A percentile compares a stretch with the other conserved stretches of the same genome.
Conservation (phyloP, 23 red algal genomes). For the Pyropia haitanensis region DNA sequence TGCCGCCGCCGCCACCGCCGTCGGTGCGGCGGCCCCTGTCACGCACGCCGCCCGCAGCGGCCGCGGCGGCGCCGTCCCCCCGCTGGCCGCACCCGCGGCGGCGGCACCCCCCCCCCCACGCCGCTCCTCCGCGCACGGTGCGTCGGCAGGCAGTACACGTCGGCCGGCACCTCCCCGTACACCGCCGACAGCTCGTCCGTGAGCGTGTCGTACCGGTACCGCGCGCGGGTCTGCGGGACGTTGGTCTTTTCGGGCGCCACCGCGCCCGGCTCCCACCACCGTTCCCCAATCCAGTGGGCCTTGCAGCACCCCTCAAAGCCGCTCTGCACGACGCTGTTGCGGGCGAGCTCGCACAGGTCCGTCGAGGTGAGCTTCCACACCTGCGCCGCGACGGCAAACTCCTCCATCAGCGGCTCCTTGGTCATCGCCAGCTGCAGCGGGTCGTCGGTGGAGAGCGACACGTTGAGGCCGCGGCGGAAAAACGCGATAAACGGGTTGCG, state of each 20-base stretch:
- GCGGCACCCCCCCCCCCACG: too few relatives aligned
- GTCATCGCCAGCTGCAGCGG: constrained; percentile 89
- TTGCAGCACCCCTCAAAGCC: constrained; percentile 92
- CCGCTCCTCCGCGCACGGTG: not conserved
- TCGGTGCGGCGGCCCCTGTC: too few relatives aligned
- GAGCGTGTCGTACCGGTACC: constrained; percentile 72
- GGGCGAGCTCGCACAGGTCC: constrained; percentile 86
- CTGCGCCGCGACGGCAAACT: constrained; percentile 85
- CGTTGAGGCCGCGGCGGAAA: constrained; percentile 76
- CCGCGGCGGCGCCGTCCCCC: too few relatives aligned
- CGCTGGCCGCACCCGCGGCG: too few relatives aligned
- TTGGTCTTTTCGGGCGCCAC: constrained; percentile 84
- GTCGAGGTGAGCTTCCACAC: constrained; percentile 74
- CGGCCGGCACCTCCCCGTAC: constrained; percentile 17
- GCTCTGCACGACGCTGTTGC: constrained; percentile 92
- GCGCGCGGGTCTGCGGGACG: constrained; percentile 74
- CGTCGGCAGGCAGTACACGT: constrained; percentile 47
- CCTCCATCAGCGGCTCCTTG: constrained; percentile 92
- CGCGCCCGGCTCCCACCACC: constrained; percentile 40
- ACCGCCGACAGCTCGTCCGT: constrained; percentile 67
- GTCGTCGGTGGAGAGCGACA: constrained; percentile 83
- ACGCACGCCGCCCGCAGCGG: too few relatives aligned
- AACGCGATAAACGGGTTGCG: constrained; percentile 65
- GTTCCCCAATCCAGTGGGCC: constrained; percentile 53
- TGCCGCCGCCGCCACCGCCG: too few relatives aligned